Base-by-base conservation (phyloP, 371 early-diverging fungal species). In the Haplosporangium sp. region DNA sequence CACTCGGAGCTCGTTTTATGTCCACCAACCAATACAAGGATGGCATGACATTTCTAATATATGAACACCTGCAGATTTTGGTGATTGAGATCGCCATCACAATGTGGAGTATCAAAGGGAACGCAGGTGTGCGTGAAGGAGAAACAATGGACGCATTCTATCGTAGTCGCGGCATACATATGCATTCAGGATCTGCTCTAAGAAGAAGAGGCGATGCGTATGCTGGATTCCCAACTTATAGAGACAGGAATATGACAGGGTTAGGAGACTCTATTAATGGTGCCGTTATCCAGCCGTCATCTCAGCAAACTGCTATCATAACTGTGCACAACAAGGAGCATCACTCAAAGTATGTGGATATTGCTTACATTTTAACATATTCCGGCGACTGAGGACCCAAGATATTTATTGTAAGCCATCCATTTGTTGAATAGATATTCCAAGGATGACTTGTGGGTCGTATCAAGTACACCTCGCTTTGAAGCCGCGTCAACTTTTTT, bases 371-470 rank as follows among this genome's bases (percentile, higher is more conserved):
- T 29, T 29, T 4, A 29, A 29, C 29, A 2, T 1, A 29, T 4
- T 29, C 29, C 29, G 29, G 29, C 2, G 29, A 29, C 29, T 29
- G 29, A 29, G 29, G 29, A 29, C 6, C 43, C 18, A 53, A 2
- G 37, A 13, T 59, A 38, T 23, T 52, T 23, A 60, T 50, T 16
- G 16, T n/a, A 9, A 10, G n/a, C 40, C 48, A 12, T 52, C 4
- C 21, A n/a, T 42, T 36, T 43, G 43, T 12, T 5, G 47, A 2
- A 21, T 40, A 62, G 68, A 41, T 73, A 77, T 29, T 67, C 76
- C 10, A 61, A 79, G 81, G 93, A 91, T 48, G 92, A 91, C 65
- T 68, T 93, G 1, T 93, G 93, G 93, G 86, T 89, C 4, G 63
- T 92, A 4, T 88, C 93, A 0, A 70, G 69, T 5, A 62, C 70